Evolutionary conservation across 306 rosid genomes (phyloP), one percentile per base, ranked within the genome.

Genomic region (Citrullus colocynthis): DNA sequence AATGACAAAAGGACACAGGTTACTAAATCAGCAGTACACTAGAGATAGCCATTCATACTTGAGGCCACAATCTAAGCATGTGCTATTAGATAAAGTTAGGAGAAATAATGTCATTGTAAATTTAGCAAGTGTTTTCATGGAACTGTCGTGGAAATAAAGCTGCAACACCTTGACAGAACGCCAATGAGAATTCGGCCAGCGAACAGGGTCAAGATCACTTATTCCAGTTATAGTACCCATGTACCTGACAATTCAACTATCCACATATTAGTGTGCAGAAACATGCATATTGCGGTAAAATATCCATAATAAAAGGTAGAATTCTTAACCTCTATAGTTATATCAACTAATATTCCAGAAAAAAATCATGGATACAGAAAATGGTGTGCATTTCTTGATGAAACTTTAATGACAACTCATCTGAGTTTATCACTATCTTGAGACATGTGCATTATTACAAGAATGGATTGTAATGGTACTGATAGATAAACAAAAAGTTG

Each of bases 141-240:
- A 70, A 71, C 18, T 13, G 36, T 15, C 7, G 18, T 69, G 49
- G 76, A 24, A 45, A 71, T 71, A 71, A 48, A 48, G 77, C 44
- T 51, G 76, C 30, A 51, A 37, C 80, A 90, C 97, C 97, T 92
- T 90, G 72, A 92, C 93, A 72, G 97, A 92, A 52, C 96, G 87
- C 97, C 97, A 92, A 83, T 92, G 89, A 77, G 97, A 92, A 82
- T 85, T 92, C 30, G 88, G 88, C 97, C 97, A 92, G 30, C 91
- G 96, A 87, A 84, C 91, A 81, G 93, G 82, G 83, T 92, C 97
- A 85, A 90, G 75, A 74, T 92, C 97, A 83, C 91, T 80, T 87
- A 90, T 88, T 77, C 96, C 93, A 78, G 97, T 90, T 83, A 92
- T 92, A 0, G 97, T 92, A 80, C 97, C 97, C 96, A 90, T 92